phyloP scores from a whole-genome alignment of 768 basidiomycete genomes.

The Phylloporus arenicola region DNA sequence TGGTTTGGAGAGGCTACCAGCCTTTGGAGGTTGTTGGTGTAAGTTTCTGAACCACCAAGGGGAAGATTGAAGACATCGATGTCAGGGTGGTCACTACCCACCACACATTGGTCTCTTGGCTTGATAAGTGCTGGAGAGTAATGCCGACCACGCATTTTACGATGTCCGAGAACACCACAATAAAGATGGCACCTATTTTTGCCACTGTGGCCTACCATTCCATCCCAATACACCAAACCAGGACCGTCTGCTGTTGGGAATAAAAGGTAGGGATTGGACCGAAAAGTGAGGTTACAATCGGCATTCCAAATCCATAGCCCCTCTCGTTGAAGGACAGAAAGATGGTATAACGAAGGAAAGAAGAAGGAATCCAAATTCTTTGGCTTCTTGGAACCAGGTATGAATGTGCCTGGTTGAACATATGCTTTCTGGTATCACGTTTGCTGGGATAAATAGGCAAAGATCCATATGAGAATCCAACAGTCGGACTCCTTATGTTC shows the following conservation, averaged over 20 bases:
- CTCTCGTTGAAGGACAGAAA: neutral
- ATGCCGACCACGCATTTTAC: slow-evolving; percentile 17
- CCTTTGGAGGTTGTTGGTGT: neutral
- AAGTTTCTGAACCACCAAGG: slow-evolving; percentile 1
- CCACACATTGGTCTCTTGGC: slow-evolving; percentile 12
- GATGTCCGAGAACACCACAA: slow-evolving; percentile 27
- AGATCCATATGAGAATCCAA: slow-evolving; percentile 36
- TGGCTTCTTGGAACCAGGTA: neutral
- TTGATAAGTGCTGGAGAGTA: slow-evolving; percentile 34
- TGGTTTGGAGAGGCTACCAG: neutral
- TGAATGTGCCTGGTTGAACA: neutral
- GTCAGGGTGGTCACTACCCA: slow-evolving; percentile 30
- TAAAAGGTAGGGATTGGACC: neutral
- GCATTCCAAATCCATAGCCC: neutral
- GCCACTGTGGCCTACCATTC: slow-evolving; percentile 31
- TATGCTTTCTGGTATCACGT: neutral
- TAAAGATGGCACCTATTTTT: slow-evolving; percentile 31
- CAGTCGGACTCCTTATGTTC: slow-evolving; percentile 3
- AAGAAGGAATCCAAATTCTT: slow-evolving; percentile 4
- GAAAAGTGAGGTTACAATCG: too few species aligned
- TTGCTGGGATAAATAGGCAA: slow-evolving; percentile 16
- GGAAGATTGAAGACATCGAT: slow-evolving; percentile 21
- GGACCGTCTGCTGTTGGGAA: slow-evolving; percentile 26
- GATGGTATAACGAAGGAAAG: neutral
- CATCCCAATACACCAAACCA: too few species aligned